phyloP scores from a whole-genome alignment of 1,139 yeast species.

The Sugiyamaella grinbergsii region DNA sequence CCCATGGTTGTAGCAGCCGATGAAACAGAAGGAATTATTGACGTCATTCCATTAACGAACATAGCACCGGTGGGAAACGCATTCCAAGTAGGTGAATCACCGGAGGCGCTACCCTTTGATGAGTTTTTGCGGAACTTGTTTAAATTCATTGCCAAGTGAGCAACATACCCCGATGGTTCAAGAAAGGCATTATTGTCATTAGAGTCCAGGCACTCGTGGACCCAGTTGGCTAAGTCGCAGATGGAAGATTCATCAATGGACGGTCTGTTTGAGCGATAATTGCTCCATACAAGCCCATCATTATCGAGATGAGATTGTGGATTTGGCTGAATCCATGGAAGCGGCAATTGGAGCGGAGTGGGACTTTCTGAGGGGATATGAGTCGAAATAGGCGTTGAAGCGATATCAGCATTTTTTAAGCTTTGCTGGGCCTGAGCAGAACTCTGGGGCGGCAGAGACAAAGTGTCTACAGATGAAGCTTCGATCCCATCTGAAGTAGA shows the following conservation, averaged over 20 bases:
- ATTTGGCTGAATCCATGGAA: background rate
- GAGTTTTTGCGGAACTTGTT: background rate
- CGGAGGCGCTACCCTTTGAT: background rate
- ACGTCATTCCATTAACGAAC: conserved; percentile 13
- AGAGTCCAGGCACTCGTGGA: conserved; percentile 33
- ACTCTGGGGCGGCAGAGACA: background rate
- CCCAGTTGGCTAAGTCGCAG: conserved; percentile 36
- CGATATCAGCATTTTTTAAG: background rate
- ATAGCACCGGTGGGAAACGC: conserved; percentile 3
- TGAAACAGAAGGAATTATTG: conserved; percentile 17
- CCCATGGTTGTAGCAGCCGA: conserved; percentile 24
- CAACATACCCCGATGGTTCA: conserved; percentile 37
- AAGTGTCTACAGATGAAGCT: background rate
- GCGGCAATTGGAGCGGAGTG: background rate
- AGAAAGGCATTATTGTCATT: conserved; percentile 32
- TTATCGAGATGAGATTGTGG: conserved; percentile 22
- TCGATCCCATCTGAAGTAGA: background rate
- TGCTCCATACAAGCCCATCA: conserved; percentile 37
- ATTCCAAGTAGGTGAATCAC: background rate
- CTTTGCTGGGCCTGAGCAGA: too few relatives aligned
- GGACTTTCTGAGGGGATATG: background rate
- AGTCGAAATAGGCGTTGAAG: background rate
- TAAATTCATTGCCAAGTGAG: conserved; percentile 26
- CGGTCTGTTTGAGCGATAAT: conserved; percentile 17
- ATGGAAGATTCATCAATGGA: conserved; percentile 25